phyloP scores from a whole-genome alignment of 768 basidiomycete species.

The Dendrothele bispora region DNA sequence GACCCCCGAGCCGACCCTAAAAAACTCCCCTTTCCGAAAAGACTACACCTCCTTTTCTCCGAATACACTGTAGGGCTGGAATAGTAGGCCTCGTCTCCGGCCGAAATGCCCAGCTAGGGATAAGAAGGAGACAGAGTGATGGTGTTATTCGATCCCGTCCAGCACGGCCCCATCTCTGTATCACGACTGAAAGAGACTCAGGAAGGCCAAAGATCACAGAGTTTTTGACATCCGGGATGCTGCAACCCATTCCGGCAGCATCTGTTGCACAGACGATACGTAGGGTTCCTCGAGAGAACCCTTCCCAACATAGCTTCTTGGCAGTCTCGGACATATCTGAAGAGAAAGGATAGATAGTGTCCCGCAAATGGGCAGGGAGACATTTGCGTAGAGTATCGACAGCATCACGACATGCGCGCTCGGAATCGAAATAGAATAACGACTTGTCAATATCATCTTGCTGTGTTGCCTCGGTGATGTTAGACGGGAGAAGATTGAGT shows the following conservation, averaged over 20 bases:
- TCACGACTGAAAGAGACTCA: conserved; percentile 12
- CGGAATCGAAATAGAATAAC: conserved; percentile 15
- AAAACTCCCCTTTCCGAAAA: no score
- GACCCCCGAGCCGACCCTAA: no score
- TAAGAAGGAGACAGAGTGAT: conserved; percentile 12
- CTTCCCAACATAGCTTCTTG: conserved; percentile 18
- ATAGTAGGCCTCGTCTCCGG: background rate
- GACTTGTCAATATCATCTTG: conserved; percentile 12
- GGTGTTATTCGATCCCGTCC: conserved; percentile 4
- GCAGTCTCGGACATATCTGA: conserved; percentile 16
- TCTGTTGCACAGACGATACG: conserved; percentile 28
- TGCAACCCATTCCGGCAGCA: conserved; percentile 33
- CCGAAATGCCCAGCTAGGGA: conserved; percentile 16
- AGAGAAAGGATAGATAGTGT: conserved; percentile 18
- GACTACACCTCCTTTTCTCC: no score
- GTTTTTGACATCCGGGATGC: conserved; percentile 22
- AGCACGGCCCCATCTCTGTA: conserved; percentile 20
- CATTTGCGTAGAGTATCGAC: conserved; percentile 11
- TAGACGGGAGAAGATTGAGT: conserved; percentile 14
- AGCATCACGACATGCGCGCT: conserved; percentile 5
- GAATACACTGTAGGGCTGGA: background rate
- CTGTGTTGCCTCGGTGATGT: conserved; percentile 8
- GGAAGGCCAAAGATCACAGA: conserved; percentile 22
- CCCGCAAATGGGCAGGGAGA: conserved; percentile 16
- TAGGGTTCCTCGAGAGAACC: conserved; percentile 12